A percentile compares a stretch with the other conserved stretches of the same genome.
phyloP scores from a whole-genome alignment of 805 yeast species.

The Sugiyamaella qingdaonensis region DNA sequence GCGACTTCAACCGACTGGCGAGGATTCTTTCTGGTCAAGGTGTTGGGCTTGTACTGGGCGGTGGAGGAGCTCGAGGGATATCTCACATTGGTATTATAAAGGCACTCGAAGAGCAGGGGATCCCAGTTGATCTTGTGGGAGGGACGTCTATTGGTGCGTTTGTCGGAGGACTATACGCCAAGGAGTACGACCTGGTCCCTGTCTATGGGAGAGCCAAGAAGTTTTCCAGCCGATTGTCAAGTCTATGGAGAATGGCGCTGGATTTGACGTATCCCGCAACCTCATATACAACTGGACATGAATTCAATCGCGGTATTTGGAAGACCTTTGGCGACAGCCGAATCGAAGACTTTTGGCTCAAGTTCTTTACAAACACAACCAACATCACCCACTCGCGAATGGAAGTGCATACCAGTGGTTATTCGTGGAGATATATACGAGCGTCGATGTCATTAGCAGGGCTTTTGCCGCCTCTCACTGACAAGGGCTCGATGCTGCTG shows the following conservation, averaged over 20 bases:
- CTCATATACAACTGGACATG: constrained; percentile 95
- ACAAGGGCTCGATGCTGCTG: constrained; percentile 83
- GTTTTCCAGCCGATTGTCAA: constrained; percentile 75
- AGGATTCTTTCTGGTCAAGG: constrained; percentile 89
- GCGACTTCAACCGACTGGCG: constrained; percentile 86
- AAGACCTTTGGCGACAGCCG: constrained; percentile 87
- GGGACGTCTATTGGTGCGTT: constrained; percentile 97
- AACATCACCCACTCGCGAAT: constrained; percentile 91
- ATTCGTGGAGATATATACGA: constrained; percentile 91
- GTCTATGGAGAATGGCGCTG: constrained; percentile 76
- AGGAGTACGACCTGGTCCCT: constrained; percentile 86
- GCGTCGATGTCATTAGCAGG: constrained; percentile 98
- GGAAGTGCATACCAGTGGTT: constrained; percentile 91
- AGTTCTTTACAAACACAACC: constrained; percentile 84
- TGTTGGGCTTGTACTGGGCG: constrained; percentile 90
- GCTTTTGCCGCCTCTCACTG: constrained; percentile 76
- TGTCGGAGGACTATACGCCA: constrained; percentile 92
- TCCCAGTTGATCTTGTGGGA: constrained; percentile 90
- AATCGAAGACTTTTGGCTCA: constrained; percentile 95
- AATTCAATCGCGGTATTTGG: constrained; percentile 96
- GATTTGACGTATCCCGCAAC: constrained; percentile 93
- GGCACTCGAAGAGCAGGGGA: constrained; percentile 86
- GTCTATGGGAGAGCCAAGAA: constrained; percentile 86
- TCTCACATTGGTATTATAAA: constrained; percentile 89
- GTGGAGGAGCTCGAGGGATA: constrained; percentile 96